A percentile compares a stretch with the other conserved stretches of the same genome.
phyloP scores from a whole-genome alignment of 805 yeast species.

The Sugiyamaella marilandica region DNA sequence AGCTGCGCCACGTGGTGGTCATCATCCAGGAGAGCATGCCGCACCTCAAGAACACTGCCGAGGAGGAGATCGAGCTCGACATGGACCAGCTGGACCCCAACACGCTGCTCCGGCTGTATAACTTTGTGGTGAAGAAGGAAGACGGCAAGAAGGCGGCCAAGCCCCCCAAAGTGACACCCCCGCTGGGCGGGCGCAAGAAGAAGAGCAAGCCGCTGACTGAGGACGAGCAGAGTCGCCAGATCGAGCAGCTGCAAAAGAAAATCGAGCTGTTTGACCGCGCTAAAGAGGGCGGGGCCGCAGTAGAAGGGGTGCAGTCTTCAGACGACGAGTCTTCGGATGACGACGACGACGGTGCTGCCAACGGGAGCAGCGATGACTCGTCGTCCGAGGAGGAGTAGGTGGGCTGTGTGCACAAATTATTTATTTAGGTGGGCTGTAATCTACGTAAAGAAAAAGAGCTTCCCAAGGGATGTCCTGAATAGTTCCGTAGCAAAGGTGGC shows the following conservation, averaged over 20 bases:
- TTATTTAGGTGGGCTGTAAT: conserved; percentile 7
- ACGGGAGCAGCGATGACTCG: conserved; percentile 31
- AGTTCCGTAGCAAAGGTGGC: too few relatives aligned
- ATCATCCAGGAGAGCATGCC: conserved; percentile 78
- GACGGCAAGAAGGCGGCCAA: conserved; percentile 19
- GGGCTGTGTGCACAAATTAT: conserved; percentile 2
- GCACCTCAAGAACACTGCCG: conserved; percentile 50
- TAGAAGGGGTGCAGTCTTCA: conserved; percentile 12
- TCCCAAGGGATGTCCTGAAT: too few relatives aligned
- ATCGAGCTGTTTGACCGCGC: conserved; percentile 60
- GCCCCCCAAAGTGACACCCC: conserved; percentile 17
- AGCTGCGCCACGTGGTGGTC: conserved; percentile 74
- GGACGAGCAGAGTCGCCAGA: conserved; percentile 61
- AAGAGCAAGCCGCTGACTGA: conserved; percentile 57
- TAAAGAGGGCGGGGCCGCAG: conserved; percentile 22
- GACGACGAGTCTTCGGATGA: conserved; percentile 25
- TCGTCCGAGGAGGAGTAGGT: conserved; percentile 36
- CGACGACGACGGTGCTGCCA: conserved; percentile 20
- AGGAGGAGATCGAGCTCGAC: conserved; percentile 94
- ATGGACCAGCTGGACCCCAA: conserved; percentile 86
- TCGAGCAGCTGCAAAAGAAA: conserved; percentile 67
- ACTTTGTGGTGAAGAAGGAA: conserved; percentile 61
- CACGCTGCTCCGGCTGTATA: conserved; percentile 77
- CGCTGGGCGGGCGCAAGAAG: conserved; percentile 32
- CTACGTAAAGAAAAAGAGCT: neutral